Evolutionary conservation across 169 alveolate genomes (phyloP).

Genomic region (Gregarina niphandrodes): DNA sequence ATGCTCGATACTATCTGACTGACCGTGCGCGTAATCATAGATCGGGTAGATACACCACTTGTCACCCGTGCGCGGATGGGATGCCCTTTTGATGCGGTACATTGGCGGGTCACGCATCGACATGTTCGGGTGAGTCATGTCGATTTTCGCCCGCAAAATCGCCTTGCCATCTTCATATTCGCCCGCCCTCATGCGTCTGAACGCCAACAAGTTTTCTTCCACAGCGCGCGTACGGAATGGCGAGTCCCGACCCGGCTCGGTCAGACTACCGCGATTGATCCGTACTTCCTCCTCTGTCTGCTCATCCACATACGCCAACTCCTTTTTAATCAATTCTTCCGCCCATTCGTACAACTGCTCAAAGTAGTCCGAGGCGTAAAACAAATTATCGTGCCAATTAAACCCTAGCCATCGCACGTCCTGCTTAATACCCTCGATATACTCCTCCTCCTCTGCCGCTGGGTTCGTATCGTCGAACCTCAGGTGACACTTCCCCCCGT

Average conservation of each 20-base stretch:
- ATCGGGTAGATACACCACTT: conserved; percentile 95
- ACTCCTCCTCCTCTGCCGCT: conserved; percentile 65
- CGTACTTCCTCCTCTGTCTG: conserved; percentile 68
- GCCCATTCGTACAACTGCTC: conserved; percentile 84
- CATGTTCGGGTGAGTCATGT: conserved; percentile 83
- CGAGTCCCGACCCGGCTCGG: conserved; percentile 54
- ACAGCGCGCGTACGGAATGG: conserved; percentile 73
- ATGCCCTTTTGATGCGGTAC: conserved; percentile 37
- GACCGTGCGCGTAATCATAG: conserved; percentile 97
- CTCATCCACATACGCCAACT: conserved; percentile 89
- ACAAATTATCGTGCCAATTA: conserved; percentile 59
- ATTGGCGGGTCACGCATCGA: conserved; percentile 86
- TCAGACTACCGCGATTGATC: conserved; percentile 54
- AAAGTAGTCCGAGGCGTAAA: conserved; percentile 88
- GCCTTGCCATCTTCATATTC: conserved; percentile 75
- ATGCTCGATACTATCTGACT: conserved; percentile 82
- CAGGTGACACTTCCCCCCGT: conserved; percentile 73
- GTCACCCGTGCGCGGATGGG: conserved; percentile 90
- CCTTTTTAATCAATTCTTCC: conserved; percentile 64
- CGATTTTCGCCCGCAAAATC: conserved; percentile 85
- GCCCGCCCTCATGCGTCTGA: conserved; percentile 79
- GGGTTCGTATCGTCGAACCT: conserved; percentile 99
- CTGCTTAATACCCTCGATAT: conserved; percentile 63
- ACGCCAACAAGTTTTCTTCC: conserved; percentile 77
- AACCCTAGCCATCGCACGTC: conserved; percentile 87